Percentiles rank a stretch among this genome's conserved stretches.
phyloP scores from a whole-genome alignment of 768 basidiomycete genomes.

The Antrodiella citrinella region DNA sequence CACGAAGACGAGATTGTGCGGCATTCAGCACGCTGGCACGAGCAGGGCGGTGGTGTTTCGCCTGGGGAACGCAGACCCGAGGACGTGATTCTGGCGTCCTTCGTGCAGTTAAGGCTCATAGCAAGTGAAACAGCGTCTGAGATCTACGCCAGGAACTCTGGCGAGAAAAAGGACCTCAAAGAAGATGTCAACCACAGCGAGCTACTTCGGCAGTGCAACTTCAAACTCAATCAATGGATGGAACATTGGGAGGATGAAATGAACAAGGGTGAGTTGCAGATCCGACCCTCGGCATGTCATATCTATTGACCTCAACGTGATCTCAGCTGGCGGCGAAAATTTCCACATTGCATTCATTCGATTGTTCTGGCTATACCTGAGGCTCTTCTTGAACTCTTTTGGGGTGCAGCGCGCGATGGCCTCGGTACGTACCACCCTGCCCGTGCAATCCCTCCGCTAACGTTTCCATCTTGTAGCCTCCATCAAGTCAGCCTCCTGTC shows the following conservation, averaged over 20 bases:
- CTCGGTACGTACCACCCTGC: slow-evolving; percentile 34
- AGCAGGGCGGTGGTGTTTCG: slow-evolving; percentile 35
- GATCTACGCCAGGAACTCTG: slow-evolving; percentile 36
- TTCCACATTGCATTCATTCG: slow-evolving; percentile 73
- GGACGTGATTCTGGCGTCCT: slow-evolving; percentile 74
- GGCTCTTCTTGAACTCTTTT: slow-evolving; percentile 79
- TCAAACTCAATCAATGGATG: slow-evolving; percentile 64
- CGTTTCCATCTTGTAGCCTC: slow-evolving; percentile 19
- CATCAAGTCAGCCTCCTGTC: background rate
- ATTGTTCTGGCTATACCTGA: slow-evolving; percentile 71
- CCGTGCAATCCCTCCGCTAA: background rate
- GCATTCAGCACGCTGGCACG: slow-evolving; percentile 65
- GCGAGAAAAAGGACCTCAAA: slow-evolving; percentile 29
- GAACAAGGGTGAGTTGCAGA: slow-evolving; percentile 29
- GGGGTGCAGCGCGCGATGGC: slow-evolving; percentile 62
- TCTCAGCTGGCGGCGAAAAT: slow-evolving; percentile 55
- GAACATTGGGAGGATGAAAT: slow-evolving; percentile 67
- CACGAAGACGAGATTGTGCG: slow-evolving; percentile 78
- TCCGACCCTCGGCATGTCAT: background rate
- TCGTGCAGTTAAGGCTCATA: slow-evolving; percentile 69
- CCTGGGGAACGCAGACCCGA: slow-evolving; percentile 46
- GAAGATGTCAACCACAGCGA: slow-evolving; percentile 68
- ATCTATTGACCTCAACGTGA: background rate
- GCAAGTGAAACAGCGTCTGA: slow-evolving; percentile 56
- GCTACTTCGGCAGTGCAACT: slow-evolving; percentile 64